Base-by-base conservation (phyloP, 2,329 filamentous ascomycete species). In the Phialemoniopsis sp. region DNA sequence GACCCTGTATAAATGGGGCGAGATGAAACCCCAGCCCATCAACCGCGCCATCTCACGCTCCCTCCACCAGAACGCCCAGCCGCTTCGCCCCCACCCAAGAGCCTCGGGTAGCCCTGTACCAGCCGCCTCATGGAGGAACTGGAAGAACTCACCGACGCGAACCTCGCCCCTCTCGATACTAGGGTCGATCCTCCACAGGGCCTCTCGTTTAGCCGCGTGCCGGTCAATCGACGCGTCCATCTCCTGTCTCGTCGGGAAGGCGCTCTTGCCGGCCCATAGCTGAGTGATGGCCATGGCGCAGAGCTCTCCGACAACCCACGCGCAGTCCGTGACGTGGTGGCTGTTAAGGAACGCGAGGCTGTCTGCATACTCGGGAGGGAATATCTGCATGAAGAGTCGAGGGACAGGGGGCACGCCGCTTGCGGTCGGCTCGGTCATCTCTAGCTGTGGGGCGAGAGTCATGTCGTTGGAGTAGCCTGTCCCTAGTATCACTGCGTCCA, bases 311-410 rank as follows among this genome's bases (percentile, higher is more conserved):
- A 29, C 15, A 7, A 29, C 36, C 21, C 19, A 29, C 26, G 21
- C 29, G 29, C 29, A 29, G 12, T 39, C 38, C 31, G 21, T 14
- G 9, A 29, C 19, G 28, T 37, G 16, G 28, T 37, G 17, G 14
- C 15, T 29, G 26, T 29, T 31, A 8, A 14, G 21, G 5, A 37
- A 37, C 8, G 36, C 36, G 6, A 37, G 12, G 32, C 31, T 35
- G 14, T 21, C 13, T 17, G 32, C 38, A 19, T 34, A 39, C n/a
- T 35, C 15, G 13, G 32, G 18, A 8, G 38, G 38, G 32, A 39
- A 39, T 31, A 39, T 35, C 31, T 39, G 32, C 18, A 35, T 15
- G 26, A 35, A 39, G 4, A 39, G 21, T 10, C 32, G 32, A 2
- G 38, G 38, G 17, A 39, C 17, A 9, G 17, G 17, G 8, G 32